Evolutionary conservation across 306 rosid genomes (phyloP), one percentile per base, ranked within the genome.

Genomic region (Arachis stenosperma): DNA sequence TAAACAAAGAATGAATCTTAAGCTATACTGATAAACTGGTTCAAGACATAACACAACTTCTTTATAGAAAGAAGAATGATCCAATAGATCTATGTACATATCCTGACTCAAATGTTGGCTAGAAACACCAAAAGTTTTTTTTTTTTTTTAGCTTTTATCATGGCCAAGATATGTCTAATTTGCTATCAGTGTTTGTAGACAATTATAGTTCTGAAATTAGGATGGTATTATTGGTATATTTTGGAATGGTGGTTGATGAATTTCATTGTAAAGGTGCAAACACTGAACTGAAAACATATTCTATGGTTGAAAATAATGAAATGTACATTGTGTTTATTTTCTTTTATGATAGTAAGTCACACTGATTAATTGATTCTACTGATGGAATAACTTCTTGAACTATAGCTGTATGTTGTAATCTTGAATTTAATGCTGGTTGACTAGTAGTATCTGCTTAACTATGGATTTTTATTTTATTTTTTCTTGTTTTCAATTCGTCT

Each of bases 41-140:
- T 61, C 43, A 6, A 79, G 13, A 42, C 46, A 42, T 42, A 48
- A 76, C 46, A 67, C 8, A 74, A 50, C 67, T 56, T 66, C 43
- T 22, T 61, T 54, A 15, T 55, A 57, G 54, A 27, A 52, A 40
- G 61, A 57, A 67, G 1, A 71, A 67, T 3, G 73, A 39, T 74
- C 43, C 56, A 46, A 59, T 54, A 76, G 65, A 46, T 52, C 68
- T 70, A 41, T 75, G 86, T 83, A 79, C 81, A 83, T 83, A 79
- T 74, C 67, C 12, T 75, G 76, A 79, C 47, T 74, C 57, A 69
- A 47, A 69, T 75, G 76, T 65, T 75, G 73, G 57, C 30, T 71
- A 71, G 67, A 67, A 59, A 70, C 65, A 36, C 69, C 64, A 15
- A 37, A n/a, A 71, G 44, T 29, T 47, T 10, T 14, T 52, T n/a